Conservation (phyloP, 2,329 filamentous ascomycete genomes). For the Cladobotryum protrusum region DNA sequence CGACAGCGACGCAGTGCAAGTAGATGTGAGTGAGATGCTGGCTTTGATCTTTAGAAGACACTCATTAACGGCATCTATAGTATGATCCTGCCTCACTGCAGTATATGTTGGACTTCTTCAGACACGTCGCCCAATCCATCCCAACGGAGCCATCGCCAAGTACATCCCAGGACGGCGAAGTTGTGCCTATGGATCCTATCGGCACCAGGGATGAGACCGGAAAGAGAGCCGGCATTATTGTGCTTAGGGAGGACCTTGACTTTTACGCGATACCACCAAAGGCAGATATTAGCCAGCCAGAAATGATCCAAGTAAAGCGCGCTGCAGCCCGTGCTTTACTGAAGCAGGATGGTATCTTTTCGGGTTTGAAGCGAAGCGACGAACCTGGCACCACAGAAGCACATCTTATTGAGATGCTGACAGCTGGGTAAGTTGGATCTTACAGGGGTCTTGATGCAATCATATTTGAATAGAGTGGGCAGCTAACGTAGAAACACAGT, state of each 20-base stretch:
- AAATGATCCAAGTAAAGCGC: conserved; percentile 96
- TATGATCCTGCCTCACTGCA: conserved; percentile 94
- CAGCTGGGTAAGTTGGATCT: conserved; percentile 71
- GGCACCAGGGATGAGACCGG: conserved; percentile 65
- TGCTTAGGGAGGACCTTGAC: conserved; percentile 90
- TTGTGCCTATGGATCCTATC: conserved; percentile 65
- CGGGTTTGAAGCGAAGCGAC: conserved; percentile 87
- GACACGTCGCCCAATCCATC: conserved; percentile 93
- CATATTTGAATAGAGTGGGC: neutral
- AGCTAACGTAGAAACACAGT: conserved; percentile 39
- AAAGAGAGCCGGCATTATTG: conserved; percentile 95
- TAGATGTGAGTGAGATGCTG: conserved; percentile 69
- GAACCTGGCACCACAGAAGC: conserved; percentile 96
- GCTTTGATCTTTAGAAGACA: neutral
- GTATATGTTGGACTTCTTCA: conserved; percentile 99
- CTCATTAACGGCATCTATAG: conserved; percentile 40
- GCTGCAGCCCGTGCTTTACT: conserved; percentile 83
- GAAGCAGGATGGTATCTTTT: conserved; percentile 91
- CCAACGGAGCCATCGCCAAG: conserved; percentile 65
- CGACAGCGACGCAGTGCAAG: conserved; percentile 90
- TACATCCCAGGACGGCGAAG: conserved; percentile 55
- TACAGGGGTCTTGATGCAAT: neutral
- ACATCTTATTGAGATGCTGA: conserved; percentile 98
- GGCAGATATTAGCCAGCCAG: conserved; percentile 72
- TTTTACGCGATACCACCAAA: conserved; percentile 93